Evolutionary conservation across 73 alveolate species (phyloP), one percentile per base, ranked within the genome.

Genomic region (Uronychia setigera): DNA sequence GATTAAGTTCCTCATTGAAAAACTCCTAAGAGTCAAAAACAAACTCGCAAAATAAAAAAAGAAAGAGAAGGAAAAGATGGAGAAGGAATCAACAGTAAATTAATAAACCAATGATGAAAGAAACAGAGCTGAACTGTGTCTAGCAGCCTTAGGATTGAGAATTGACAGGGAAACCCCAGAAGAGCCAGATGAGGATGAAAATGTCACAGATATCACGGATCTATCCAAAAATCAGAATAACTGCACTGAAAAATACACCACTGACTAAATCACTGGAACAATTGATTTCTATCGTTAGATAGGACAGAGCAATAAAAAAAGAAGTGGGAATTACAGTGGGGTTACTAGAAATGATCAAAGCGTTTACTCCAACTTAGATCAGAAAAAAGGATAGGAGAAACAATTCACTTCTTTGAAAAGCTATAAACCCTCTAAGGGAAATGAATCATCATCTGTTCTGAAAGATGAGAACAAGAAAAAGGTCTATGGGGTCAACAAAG

Each of bases 1-100:
- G 30, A 87, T 87, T 31, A 87, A 87, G 77, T 87, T 79, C 60
- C 60, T 87, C 0, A 87, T 87, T 79, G 93, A 82, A 30, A 87
- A 87, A 58, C 78, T 87, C 26, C 85, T 87, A 26, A 87, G 78
- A 33, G 85, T 87, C 33, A 87, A 87, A 60, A 87, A 76, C 33
- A 87, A 87, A 35, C 60, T 87, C 0, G 29, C 33, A n/a, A 74
- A 60, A 26, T 58, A 83, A 59, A 83, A 82, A 33, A 29, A 29
- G 29, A 67, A 67, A 29, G 25, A 67, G 29, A 67, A 67, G 1
- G 30, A 26, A 67, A 29, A 5, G 67, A 19, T 11, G 67, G 67
- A 46, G n/a, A 11, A 5, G 5, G 67, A 19, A 11, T 46, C 67
- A 46, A 19, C 5, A 19, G 67, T 19, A 46, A 5, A 46, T n/a